A percentile compares a stretch with the other conserved stretches of the same genome.
phyloP scores from a whole-genome alignment of 148 eudicot species.

The Fagopyrum tataricum region DNA sequence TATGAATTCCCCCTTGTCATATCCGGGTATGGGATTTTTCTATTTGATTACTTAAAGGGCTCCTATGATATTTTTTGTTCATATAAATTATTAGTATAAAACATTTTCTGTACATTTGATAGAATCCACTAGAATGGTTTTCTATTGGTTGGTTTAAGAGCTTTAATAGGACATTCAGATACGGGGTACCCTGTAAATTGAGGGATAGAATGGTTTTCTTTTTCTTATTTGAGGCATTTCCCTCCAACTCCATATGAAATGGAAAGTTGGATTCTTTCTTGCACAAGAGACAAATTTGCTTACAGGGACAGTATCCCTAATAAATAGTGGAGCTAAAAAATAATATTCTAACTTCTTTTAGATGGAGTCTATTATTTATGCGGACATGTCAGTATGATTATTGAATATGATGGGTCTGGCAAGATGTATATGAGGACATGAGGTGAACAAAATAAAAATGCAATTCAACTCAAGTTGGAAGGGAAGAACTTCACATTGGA shows the following conservation, averaged over 20 bases:
- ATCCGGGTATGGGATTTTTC: constrained; percentile 46
- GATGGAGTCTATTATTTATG: not conserved
- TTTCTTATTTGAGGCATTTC: too few species aligned
- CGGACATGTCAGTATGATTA: not conserved
- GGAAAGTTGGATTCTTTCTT: not conserved
- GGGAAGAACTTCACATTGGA: too few species aligned
- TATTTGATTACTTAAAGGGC: not conserved
- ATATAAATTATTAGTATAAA: not conserved
- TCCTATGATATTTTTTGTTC: not conserved
- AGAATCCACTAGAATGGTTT: too few species aligned
- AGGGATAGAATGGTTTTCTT: not conserved
- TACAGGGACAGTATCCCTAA: not conserved
- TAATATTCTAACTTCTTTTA: not conserved
- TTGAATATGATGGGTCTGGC: not conserved
- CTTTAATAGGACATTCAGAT: not conserved
- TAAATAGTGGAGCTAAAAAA: not conserved
- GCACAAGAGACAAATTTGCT: not conserved
- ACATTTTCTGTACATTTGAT: not conserved
- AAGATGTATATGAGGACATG: not conserved
- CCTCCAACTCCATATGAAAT: too few species aligned
- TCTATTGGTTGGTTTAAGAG: too few species aligned
- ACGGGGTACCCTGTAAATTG: not conserved
- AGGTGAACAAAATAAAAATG: too few species aligned
- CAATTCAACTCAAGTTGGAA: too few species aligned
- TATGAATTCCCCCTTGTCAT: constrained; percentile 59